Conservation (phyloP, 2,329 filamentous ascomycete species). For the Knoxdaviesia proteae region DNA sequence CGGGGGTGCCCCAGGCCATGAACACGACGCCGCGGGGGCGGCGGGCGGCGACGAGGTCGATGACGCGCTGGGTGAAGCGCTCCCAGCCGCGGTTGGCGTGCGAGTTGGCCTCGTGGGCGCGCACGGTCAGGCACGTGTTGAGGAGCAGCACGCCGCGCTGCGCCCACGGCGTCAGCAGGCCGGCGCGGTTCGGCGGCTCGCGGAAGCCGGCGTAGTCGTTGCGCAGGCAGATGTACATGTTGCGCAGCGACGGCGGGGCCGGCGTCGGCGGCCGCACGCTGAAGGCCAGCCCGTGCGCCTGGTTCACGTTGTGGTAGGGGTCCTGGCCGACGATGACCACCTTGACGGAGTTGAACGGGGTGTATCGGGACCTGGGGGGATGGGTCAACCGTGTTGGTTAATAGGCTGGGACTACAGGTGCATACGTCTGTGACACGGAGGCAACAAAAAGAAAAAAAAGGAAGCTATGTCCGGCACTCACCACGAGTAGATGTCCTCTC, state of each 20-base stretch:
- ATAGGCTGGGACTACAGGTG: neutral
- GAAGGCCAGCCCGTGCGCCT: constrained; percentile 92
- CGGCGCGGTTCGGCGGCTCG: constrained; percentile 54
- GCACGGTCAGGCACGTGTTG: constrained; percentile 88
- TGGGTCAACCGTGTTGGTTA: constrained; percentile 6
- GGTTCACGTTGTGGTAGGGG: constrained; percentile 87
- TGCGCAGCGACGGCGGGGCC: constrained; percentile 74
- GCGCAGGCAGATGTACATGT: constrained; percentile 78
- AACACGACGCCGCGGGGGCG: constrained; percentile 74
- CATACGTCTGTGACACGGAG: too few species aligned
- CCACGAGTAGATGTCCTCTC: constrained; percentile 88
- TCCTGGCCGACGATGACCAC: constrained; percentile 90
- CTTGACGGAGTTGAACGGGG: constrained; percentile 72
- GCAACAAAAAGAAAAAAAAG: neutral
- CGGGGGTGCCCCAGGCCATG: constrained; percentile 78
- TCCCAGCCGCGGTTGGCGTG: constrained; percentile 86
- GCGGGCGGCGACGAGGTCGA: constrained; percentile 65
- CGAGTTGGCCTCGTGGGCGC: constrained; percentile 68
- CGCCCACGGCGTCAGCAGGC: constrained; percentile 81
- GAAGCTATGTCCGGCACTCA: constrained; percentile 19
- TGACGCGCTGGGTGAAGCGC: constrained; percentile 72
- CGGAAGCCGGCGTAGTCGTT: constrained; percentile 73
- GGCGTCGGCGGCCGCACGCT: constrained; percentile 76
- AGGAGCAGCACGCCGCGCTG: constrained; percentile 81
- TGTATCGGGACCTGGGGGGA: constrained; percentile 63